These are phyloP conservation scores for Maudiozyma serrabonitensis DNA, from an alignment of 805 yeast species.

Conservation along the genomic window DNA sequence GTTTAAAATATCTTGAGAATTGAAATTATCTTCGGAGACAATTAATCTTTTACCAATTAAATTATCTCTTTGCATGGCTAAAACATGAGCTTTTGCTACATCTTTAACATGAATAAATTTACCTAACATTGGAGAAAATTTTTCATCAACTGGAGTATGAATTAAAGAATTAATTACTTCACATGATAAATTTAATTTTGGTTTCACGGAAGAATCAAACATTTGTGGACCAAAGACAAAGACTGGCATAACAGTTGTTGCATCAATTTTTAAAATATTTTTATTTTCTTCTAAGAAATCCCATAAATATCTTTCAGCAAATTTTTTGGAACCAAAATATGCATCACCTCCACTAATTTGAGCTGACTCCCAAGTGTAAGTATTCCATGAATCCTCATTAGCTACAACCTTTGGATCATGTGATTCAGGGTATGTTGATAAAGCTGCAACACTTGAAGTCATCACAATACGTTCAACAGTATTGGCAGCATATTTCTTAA, in stretches of 20 bases:
- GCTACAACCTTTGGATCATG: slow-evolving; percentile 8
- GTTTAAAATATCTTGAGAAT: slow-evolving; percentile 20
- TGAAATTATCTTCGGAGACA: slow-evolving; percentile 16
- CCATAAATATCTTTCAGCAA: slow-evolving; percentile 51
- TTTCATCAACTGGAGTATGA: slow-evolving; percentile 11
- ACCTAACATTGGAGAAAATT: background rate
- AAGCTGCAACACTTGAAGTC: slow-evolving; percentile 47
- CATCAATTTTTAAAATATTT: slow-evolving; percentile 30
- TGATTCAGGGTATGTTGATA: slow-evolving; percentile 19
- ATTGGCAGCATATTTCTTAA: slow-evolving; percentile 33
- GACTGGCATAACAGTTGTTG: slow-evolving; percentile 35
- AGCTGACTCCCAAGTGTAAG: slow-evolving; percentile 23
- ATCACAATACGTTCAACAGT: slow-evolving; percentile 36
- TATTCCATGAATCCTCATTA: slow-evolving; percentile 31
- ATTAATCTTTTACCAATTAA: slow-evolving; percentile 28
- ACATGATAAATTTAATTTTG: slow-evolving; percentile 30
- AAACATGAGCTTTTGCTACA: slow-evolving; percentile 47
- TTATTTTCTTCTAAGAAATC: slow-evolving; percentile 33
- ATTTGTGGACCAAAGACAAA: slow-evolving; percentile 43
- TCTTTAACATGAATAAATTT: slow-evolving; percentile 47
- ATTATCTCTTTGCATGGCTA: slow-evolving; percentile 35
- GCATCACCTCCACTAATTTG: slow-evolving; percentile 12
- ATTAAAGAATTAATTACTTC: slow-evolving; percentile 23
- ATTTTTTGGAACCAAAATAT: slow-evolving; percentile 37
- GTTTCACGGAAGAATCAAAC: slow-evolving; percentile 30